Base-by-base conservation (phyloP, 768 basidiomycete genomes). In the Mycena chlorophos region DNA sequence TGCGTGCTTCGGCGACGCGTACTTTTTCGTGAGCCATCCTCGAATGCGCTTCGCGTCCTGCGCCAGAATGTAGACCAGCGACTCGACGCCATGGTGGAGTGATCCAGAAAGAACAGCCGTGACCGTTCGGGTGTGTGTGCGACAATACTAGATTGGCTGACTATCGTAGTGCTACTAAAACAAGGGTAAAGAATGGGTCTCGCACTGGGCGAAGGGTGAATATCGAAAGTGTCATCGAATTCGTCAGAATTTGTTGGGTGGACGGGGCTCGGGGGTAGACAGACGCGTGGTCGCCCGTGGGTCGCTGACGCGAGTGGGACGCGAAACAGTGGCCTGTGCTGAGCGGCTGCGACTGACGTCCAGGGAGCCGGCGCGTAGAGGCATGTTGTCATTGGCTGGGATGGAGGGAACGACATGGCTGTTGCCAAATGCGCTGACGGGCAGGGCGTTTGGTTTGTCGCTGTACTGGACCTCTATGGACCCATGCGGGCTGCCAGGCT, bases 371-470 rank as follows among this genome's bases (percentile, higher is more conserved):
- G 5, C 4, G 37, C 56, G 55, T 14, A 25, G 3, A 5, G 51
- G 45, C 5, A 55, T 22, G 2, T 16, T 49, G 3, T 56, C 48
- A 4, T 10, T 25, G 3, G 37, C 47, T 4, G 60, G 51, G 29
- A 55, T 23, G 27, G 56, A 22, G 3, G 60, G 60, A 17, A 62
- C 54, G 47, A 31, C 51, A 37, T 62, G 17, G 23, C 31, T 42
- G 49, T 49, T 58, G 45, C 65, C 57, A 29, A 56, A 60, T 28
- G 54, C 58, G 53, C 56, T 64, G 22, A 57, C 56, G n/a, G 61
- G 51, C 4, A 54, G 52, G 19, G 65, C 64, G 20, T 62, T 52
- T 57, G 28, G 3, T 63, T 52, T 25, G 52, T 49, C 26, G 56
- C 61, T 51, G 45, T 37, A 56, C 10, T 55, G 57, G 5, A 57